Conservation (phyloP, 805 yeast species). For the Zygosaccharomyces siamensis region DNA sequence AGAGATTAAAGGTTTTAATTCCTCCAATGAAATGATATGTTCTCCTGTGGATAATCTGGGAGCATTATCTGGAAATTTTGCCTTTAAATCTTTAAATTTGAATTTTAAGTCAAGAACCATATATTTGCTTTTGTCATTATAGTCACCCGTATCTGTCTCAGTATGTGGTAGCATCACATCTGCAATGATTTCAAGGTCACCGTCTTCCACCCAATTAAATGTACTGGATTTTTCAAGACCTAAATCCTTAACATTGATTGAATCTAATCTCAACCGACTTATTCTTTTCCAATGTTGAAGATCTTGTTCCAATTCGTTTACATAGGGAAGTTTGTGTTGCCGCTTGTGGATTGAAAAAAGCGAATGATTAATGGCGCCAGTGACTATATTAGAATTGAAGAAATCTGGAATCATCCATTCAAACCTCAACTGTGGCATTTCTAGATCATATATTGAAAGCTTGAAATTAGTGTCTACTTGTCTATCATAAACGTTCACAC, state of each 20-base stretch:
- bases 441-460: conserved; percentile 60
- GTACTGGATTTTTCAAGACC: conserved; percentile 37
- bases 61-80: conserved; percentile 44
- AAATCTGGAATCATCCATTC: conserved; percentile 59
- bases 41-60: conserved; percentile 51
- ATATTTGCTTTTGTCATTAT: conserved; percentile 38
- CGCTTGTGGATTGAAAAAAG: conserved; percentile 73
- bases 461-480: conserved; percentile 28
- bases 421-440: conserved; percentile 55
- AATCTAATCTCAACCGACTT: conserved; percentile 43
- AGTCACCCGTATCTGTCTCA: conserved; percentile 24
- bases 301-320: conserved; percentile 37
- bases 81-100: conserved; percentile 58
- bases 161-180: conserved; percentile 67
- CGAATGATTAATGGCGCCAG: conserved; percentile 71
- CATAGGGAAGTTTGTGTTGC: conserved; percentile 51
- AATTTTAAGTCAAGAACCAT: conserved; percentile 64
- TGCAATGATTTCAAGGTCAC: conserved; percentile 63
- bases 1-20: conserved; percentile 55
- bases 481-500: conserved; percentile 25
- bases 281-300: conserved; percentile 46
- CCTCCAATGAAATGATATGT: conserved; percentile 54
- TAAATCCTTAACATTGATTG: conserved; percentile 36
- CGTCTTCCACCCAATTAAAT: conserved; percentile 69
- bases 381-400: conserved; percentile 62